phyloP scores from a whole-genome alignment of 108 stramenopile genomes.

The Nannochloropsis gaditana region DNA sequence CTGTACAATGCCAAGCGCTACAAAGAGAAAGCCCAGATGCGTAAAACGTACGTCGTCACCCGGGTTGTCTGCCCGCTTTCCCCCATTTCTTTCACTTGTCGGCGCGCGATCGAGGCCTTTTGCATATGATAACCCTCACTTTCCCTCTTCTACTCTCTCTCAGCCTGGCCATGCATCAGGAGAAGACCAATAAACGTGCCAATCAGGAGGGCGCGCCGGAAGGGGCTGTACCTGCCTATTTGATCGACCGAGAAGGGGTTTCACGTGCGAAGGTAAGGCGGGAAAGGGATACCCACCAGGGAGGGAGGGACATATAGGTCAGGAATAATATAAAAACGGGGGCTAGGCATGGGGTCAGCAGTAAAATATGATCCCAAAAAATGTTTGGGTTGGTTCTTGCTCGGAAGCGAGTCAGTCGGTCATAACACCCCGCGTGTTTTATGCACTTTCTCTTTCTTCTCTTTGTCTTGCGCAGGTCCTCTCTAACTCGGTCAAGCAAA shows the following conservation, averaged over 20 bases:
- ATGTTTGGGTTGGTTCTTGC: too few species aligned
- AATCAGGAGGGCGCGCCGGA: conserved; percentile 85
- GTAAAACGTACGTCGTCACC: conserved; percentile 68
- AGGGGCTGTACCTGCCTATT: conserved; percentile 92
- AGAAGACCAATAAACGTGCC: conserved; percentile 86
- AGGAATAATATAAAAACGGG: too few species aligned
- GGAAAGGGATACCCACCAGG: background rate
- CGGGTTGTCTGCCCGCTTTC: background rate
- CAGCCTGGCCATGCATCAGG: conserved; percentile 90
- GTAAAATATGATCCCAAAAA: too few species aligned
- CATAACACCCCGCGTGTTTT: background rate
- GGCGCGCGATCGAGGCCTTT: background rate
- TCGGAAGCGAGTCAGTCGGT: too few species aligned
- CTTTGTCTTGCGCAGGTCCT: conserved; percentile 51
- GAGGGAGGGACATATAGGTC: background rate
- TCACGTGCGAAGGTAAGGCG: conserved; percentile 75
- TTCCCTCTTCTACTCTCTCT: background rate
- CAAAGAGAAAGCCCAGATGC: conserved; percentile 99
- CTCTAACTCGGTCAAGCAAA: conserved; percentile 97
- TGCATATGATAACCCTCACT: background rate
- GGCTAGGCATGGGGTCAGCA: too few species aligned
- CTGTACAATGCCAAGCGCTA: conserved; percentile 90
- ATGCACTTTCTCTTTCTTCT: background rate
- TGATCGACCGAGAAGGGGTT: conserved; percentile 96
- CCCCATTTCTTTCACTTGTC: background rate